Evolutionary conservation across 805 yeast genomes (phyloP).

Genomic region (Barnettozyma vustinii): DNA sequence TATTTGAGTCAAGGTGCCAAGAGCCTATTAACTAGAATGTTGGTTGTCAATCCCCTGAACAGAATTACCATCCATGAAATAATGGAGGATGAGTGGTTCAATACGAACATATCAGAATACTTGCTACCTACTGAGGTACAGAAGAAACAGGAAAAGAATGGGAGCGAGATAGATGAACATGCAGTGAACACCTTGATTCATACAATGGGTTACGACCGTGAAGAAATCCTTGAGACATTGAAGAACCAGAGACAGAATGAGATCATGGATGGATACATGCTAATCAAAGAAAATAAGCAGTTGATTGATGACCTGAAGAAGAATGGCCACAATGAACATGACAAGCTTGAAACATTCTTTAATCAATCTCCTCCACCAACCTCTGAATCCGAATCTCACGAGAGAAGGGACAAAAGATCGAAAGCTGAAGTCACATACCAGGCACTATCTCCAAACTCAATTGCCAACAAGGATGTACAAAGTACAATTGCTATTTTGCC

Average conservation of each 20-base stretch:
- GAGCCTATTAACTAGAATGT: conserved; percentile 76
- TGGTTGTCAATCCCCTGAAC: conserved; percentile 90
- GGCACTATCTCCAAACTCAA: conserved; percentile 25
- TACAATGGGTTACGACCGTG: conserved; percentile 86
- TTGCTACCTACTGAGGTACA: conserved; percentile 48
- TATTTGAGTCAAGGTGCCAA: conserved; percentile 84
- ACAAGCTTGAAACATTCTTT: conserved; percentile 51
- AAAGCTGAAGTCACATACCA: conserved; percentile 31
- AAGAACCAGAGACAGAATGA: conserved; percentile 59
- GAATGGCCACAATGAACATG: conserved; percentile 30
- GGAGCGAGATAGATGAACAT: conserved; percentile 52
- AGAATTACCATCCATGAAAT: conserved; percentile 91
- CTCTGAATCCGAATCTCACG: conserved; percentile 11
- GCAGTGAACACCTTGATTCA: conserved; percentile 67
- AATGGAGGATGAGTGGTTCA: conserved; percentile 93
- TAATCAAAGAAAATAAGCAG: conserved; percentile 73
- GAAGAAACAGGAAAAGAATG: conserved; percentile 30
- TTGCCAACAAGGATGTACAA: conserved; percentile 30
- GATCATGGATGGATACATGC: conserved; percentile 77
- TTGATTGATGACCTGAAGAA: conserved; percentile 61
- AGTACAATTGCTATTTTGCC: conserved; percentile 91
- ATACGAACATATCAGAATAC: conserved; percentile 72
- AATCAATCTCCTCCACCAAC: conserved; percentile 58
- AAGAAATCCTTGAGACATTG: conserved; percentile 73
- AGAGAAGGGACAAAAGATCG: conserved; percentile 12